These are phyloP conservation scores for Leccinum subgranulosum DNA, from an alignment of 768 basidiomycete genomes.

Conservation along the genomic window DNA sequence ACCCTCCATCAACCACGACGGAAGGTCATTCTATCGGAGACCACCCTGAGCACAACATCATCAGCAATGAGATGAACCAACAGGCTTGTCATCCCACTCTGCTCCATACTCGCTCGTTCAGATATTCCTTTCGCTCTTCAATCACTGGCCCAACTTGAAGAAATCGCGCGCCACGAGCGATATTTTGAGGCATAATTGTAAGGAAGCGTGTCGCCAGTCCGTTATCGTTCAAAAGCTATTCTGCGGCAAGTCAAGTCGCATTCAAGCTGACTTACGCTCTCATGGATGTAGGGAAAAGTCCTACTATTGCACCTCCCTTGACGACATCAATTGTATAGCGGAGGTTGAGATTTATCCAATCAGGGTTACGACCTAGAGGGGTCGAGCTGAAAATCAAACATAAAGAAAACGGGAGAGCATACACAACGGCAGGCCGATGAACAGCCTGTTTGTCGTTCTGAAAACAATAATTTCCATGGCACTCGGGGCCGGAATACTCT, in stretches of 20 bases:
- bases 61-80: not conserved
- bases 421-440: constrained; percentile 36
- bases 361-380: not conserved
- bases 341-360: constrained; percentile 23
- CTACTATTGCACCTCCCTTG: not conserved
- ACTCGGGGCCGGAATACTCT: not conserved
- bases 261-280: not conserved
- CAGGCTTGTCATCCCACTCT: not conserved
- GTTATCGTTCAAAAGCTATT: not conserved
- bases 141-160: constrained; percentile 3
- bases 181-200: not conserved
- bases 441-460: not conserved
- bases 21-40: not conserved
- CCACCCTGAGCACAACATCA: not conserved
- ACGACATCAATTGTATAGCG: constrained; percentile 30
- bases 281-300: constrained; percentile 23
- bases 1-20: constrained; percentile 1
- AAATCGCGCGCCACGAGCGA: not conserved
- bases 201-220: not conserved
- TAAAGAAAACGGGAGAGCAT: not conserved
- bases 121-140: not conserved
- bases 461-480: not conserved
- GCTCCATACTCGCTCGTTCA: not conserved
- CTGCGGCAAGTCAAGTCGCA: not conserved
- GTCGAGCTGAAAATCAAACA: not conserved